phyloP scores from a whole-genome alignment of 441 rosid species.

The Sinapis alba region DNA sequence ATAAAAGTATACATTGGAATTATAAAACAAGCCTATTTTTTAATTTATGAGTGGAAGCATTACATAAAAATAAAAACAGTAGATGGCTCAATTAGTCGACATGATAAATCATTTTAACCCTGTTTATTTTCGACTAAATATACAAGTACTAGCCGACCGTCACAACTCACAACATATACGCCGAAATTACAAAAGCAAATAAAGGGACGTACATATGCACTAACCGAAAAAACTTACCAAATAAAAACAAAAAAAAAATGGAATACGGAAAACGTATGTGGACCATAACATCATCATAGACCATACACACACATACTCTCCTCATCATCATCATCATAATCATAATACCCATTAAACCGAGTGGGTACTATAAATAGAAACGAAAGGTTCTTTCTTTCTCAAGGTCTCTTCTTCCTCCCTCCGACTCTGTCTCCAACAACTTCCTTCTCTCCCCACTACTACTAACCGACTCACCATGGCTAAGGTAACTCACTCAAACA shows the following conservation, averaged over 20 bases:
- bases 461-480: slow-evolving; percentile 41
- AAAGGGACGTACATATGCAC: neutral
- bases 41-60: neutral
- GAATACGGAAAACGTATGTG: neutral
- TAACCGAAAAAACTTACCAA: neutral
- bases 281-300: neutral
- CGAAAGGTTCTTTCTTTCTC: slow-evolving; percentile 20
- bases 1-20: no score
- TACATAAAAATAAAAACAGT: neutral
- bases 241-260: neutral
- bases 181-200: slow-evolving; percentile 8
- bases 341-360: slow-evolving; percentile 7
- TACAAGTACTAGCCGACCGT: neutral
- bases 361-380: slow-evolving; percentile 28
- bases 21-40: no score
- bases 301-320: neutral
- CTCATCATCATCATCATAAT: slow-evolving; percentile 9
- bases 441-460: slow-evolving; percentile 11
- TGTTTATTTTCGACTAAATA: neutral
- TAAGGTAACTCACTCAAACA: slow-evolving; percentile 40
- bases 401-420: slow-evolving; percentile 11
- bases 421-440: slow-evolving; percentile 36
- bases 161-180: slow-evolving; percentile 1
- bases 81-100: neutral
- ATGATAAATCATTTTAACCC: neutral